A percentile compares a stretch with the other conserved stretches of the same genome.
These are phyloP conservation scores for Clonostachys chloroleuca DNA, from an alignment of 2,329 filamentous ascomycete genomes.

Conservation along the genomic window DNA sequence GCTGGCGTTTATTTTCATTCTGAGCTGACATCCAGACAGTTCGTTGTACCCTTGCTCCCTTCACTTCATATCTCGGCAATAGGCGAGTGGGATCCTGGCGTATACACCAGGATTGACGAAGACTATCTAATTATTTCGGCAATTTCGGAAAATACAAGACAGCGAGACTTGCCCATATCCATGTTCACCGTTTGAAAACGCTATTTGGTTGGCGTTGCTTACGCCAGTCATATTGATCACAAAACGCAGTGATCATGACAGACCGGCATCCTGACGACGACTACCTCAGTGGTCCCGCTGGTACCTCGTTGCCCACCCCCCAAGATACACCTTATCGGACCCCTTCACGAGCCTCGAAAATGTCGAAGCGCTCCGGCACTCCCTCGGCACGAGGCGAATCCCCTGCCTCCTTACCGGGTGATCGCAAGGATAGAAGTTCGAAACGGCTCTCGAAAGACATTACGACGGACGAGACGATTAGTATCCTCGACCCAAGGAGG, in stretches of 20 bases:
- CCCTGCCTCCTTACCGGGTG: conserved; percentile 42
- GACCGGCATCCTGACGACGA: conserved; percentile 63
- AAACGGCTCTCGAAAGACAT: conserved; percentile 56
- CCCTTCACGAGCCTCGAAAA: conserved; percentile 57
- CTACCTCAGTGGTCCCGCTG: conserved; percentile 45
- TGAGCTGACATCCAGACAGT: too few species aligned
- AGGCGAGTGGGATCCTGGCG: too few species aligned
- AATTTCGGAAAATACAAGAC: too few species aligned
- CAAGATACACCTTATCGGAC: conserved; percentile 69
- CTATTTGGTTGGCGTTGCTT: too few species aligned
- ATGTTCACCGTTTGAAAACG: too few species aligned
- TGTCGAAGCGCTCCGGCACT: conserved; percentile 64
- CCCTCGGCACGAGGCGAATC: conserved; percentile 56
- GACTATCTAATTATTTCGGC: too few species aligned
- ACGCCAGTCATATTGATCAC: not conserved
- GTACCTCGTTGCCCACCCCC: conserved; percentile 63
- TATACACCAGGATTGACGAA: too few species aligned
- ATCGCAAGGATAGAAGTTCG: conserved; percentile 34
- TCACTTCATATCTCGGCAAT: too few species aligned
- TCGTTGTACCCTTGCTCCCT: too few species aligned
- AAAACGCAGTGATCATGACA: conserved; percentile 33
- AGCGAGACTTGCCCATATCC: too few species aligned
- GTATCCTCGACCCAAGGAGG: conserved; percentile 79
- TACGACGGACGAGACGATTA: conserved; percentile 62
- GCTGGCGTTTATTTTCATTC: too few species aligned